Base-by-base conservation (phyloP, 1,284 basidiomycete species). In the Abortiporus biennis region DNA sequence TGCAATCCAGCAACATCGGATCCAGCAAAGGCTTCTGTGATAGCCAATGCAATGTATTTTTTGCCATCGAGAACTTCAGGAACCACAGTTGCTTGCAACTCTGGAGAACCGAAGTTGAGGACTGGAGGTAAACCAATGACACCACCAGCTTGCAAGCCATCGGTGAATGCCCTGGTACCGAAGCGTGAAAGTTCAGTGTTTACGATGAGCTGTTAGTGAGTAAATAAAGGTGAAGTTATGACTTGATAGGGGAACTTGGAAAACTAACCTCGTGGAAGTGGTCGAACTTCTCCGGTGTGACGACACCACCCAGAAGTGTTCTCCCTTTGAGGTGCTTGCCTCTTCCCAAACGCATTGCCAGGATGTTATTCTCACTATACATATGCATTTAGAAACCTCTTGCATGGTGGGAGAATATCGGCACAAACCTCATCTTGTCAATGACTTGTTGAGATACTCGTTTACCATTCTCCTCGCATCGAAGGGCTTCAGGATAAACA, bases 321-420 rank as follows among this genome's bases (percentile, higher is more conserved):
- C 81, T 75, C 1, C 95, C 94, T 57, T 88, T 74, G n/a, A 99
- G 74, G 58, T 98, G 92, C 53, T 82, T 84, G 2, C 86, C 86
- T 3, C 85, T 87, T 3, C 95, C 95, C 34, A 98, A 72, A 16
- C 95, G 83, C 94, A 98, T 98, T 15, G 91, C 86, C 45, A 91
- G 81, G 42, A 95, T 72, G 58, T 92, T 88, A 50, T 77, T 65
- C 49, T 78, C 76, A 29, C 81, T 85, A 48, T 12, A 36, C 11
- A 35, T 20, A 22, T 16, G 4, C 15, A 16, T 9, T 20, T 23
- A 21, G 24, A 21, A 16, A 16, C n/a, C 13, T 17, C 2, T 22
- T 17, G 32, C n/a, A 19, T 19, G 30, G 15, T 20, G 15, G 3
- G 12, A 36, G 19, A 31, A 8, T 15, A 12, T 16, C 3, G 15